These are phyloP conservation scores for Russula brevipes DNA, from an alignment of 768 basidiomycete species.

Conservation along the genomic window DNA sequence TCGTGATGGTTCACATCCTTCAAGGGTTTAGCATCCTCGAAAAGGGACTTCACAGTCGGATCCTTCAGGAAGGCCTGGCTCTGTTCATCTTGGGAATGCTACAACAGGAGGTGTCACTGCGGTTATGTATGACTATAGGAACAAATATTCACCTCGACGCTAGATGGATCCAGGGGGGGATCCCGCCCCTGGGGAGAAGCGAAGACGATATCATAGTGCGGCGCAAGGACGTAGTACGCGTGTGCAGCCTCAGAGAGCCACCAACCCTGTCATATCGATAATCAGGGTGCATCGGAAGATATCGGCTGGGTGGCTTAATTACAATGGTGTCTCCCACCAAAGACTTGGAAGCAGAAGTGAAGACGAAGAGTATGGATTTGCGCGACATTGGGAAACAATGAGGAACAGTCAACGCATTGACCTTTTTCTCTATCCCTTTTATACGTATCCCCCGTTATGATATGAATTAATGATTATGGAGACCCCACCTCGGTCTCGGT, in stretches of 20 bases:
- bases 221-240: slow-evolving; percentile 35
- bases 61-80: slow-evolving; percentile 57
- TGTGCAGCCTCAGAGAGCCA: slow-evolving; percentile 59
- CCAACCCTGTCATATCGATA: slow-evolving; percentile 52
- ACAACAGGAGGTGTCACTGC: background rate
- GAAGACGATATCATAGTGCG: slow-evolving; percentile 40
- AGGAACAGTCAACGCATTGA: no score
- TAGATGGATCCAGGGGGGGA: slow-evolving; percentile 60
- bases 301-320: slow-evolving; percentile 20
- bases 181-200: slow-evolving; percentile 50
- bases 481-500: no score
- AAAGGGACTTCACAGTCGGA: slow-evolving; percentile 42
- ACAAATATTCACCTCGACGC: slow-evolving; percentile 41
- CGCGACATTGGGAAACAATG: slow-evolving; percentile 12
- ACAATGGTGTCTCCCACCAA: slow-evolving; percentile 50
- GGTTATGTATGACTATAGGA: background rate
- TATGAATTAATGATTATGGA: no score
- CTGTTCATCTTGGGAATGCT: slow-evolving; percentile 47
- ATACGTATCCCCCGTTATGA: no score
- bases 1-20: slow-evolving; percentile 51
- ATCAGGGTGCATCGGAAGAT: background rate
- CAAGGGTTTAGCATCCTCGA: slow-evolving; percentile 55
- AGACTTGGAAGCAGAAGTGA: slow-evolving; percentile 59
- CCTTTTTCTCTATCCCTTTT: no score
- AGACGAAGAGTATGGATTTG: slow-evolving; percentile 57